Conservation (phyloP, 768 basidiomycete genomes). For the Amyloporia xantha region DNA sequence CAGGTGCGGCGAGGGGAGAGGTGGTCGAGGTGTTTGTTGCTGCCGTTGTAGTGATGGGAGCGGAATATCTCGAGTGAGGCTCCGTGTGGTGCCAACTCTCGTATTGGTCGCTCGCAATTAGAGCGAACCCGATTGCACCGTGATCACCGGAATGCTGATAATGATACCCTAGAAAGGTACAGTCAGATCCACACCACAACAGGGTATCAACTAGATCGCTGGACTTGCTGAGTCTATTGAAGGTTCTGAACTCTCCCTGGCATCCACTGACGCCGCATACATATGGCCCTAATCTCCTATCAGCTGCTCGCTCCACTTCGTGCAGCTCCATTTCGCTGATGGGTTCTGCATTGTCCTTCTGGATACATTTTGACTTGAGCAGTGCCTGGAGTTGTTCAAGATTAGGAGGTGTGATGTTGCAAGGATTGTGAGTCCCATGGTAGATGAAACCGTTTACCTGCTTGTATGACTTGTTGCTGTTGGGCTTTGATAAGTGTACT, state of each 20-base stretch:
- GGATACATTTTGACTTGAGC: constrained; percentile 42
- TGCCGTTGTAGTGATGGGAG: constrained; percentile 8
- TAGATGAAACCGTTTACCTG: constrained; percentile 94
- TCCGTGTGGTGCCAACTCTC: constrained; percentile 36
- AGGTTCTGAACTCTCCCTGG: constrained; percentile 90
- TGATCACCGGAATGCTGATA: constrained; percentile 97
- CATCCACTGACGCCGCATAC: constrained; percentile 90
- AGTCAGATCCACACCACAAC: constrained; percentile 5
- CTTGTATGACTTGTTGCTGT: constrained; percentile 95
- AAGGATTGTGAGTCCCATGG: constrained; percentile 88
- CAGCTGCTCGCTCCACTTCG: constrained; percentile 79
- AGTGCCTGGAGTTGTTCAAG: constrained; percentile 70
- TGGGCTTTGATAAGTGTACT: constrained; percentile 72
- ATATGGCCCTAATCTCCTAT: constrained; percentile 75
- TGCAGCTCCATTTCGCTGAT: constrained; percentile 52
- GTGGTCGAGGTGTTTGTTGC: constrained; percentile 7
- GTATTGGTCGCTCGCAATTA: constrained; percentile 73
- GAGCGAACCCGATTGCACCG: constrained; percentile 78
- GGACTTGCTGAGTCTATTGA: constrained; percentile 77
- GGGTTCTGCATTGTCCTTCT: constrained; percentile 32
- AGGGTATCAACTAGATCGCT: constrained; percentile 1
- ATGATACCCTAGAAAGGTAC: constrained; percentile 65
- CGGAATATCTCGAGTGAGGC: constrained; percentile 18
- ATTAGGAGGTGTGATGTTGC: constrained; percentile 88
- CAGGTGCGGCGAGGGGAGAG: constrained; percentile 14